Evolutionary conservation across 805 yeast species (phyloP).

Genomic region (Candida maltosa): DNA sequence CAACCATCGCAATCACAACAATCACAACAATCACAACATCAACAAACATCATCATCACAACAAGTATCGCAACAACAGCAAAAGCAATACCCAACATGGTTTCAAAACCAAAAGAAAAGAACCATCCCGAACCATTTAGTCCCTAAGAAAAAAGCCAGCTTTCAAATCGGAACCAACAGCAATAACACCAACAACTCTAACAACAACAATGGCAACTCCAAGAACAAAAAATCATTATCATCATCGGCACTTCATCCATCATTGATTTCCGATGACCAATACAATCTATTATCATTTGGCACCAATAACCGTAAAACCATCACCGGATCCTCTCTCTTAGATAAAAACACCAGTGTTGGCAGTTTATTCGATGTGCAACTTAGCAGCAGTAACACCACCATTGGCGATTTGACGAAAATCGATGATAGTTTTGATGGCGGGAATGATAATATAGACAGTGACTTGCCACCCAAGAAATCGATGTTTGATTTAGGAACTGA

Average conservation of each 20-base stretch:
- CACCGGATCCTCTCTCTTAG: slow-evolving; percentile 5
- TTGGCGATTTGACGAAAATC: slow-evolving; percentile 14
- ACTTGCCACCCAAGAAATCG: slow-evolving; percentile 49
- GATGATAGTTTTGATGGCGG: slow-evolving; percentile 26
- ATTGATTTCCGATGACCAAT: slow-evolving; percentile 14
- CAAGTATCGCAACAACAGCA: slow-evolving; percentile 6
- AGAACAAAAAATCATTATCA: neutral
- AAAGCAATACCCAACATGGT: slow-evolving; percentile 32
- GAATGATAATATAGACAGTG: slow-evolving; percentile 23
- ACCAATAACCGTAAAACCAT: slow-evolving; percentile 17
- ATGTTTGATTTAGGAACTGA: slow-evolving; percentile 48
- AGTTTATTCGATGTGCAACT: slow-evolving; percentile 16
- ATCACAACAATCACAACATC: slow-evolving; percentile 7
- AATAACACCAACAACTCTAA: neutral
- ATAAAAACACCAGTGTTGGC: slow-evolving; percentile 2
- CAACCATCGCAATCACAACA: slow-evolving; percentile 7
- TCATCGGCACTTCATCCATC: neutral
- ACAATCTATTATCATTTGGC: slow-evolving; percentile 37
- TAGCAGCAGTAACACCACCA: too few species aligned
- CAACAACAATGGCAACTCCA: neutral
- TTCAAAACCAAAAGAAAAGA: slow-evolving; percentile 29
- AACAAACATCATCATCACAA: slow-evolving; percentile 6
- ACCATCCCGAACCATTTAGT: slow-evolving; percentile 41
- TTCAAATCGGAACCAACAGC: slow-evolving; percentile 18
- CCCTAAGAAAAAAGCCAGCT: slow-evolving; percentile 37